Percentiles rank a stretch among this genome's conserved stretches.
These are phyloP conservation scores for Lipomyces yamanashiensis DNA, from an alignment of 805 yeast genomes.

Conservation along the genomic window DNA sequence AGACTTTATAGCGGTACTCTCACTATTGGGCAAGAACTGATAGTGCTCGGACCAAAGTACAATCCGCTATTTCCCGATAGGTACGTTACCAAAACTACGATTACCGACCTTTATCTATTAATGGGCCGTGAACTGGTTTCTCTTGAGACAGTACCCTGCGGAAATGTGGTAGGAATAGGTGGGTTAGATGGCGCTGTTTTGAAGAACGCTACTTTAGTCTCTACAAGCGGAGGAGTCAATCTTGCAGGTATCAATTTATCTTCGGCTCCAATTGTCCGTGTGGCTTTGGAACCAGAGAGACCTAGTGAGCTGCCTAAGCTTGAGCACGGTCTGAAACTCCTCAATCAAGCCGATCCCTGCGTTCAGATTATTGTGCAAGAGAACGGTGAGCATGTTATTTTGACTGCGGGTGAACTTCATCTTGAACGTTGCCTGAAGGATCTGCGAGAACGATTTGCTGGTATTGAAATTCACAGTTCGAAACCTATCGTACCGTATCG, in stretches of 20 bases:
- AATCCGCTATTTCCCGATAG: constrained; percentile 67
- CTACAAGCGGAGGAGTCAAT: constrained; percentile 67
- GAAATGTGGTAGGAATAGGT: constrained; percentile 91
- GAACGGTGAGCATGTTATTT: constrained; percentile 88
- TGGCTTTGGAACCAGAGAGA: constrained; percentile 92
- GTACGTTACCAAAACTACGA: constrained; percentile 59
- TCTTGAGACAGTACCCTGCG: constrained; percentile 84
- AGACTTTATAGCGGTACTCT: constrained; percentile 87
- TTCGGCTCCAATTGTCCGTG: constrained; percentile 88
- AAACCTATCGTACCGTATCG: constrained; percentile 94
- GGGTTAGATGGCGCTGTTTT: constrained; percentile 82
- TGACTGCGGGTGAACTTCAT: constrained; percentile 97
- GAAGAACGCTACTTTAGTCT: constrained; percentile 83
- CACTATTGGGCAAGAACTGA: constrained; percentile 70
- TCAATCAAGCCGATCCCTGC: constrained; percentile 92
- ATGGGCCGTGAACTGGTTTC: constrained; percentile 93
- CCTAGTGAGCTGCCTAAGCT: constrained; percentile 78
- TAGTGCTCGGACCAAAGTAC: constrained; percentile 85
- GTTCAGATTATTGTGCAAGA: constrained; percentile 85
- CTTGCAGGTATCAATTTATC: constrained; percentile 70
- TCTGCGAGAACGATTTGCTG: constrained; percentile 87
- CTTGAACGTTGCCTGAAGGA: constrained; percentile 93
- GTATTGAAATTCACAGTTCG: constrained; percentile 81
- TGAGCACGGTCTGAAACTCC: constrained; percentile 74
- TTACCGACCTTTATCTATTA: constrained; percentile 73